A percentile compares a stretch with the other conserved stretches of the same genome.
phyloP scores from a whole-genome alignment of 495 filamentous ascomycete genomes.

The Penicillium robsamsonii region DNA sequence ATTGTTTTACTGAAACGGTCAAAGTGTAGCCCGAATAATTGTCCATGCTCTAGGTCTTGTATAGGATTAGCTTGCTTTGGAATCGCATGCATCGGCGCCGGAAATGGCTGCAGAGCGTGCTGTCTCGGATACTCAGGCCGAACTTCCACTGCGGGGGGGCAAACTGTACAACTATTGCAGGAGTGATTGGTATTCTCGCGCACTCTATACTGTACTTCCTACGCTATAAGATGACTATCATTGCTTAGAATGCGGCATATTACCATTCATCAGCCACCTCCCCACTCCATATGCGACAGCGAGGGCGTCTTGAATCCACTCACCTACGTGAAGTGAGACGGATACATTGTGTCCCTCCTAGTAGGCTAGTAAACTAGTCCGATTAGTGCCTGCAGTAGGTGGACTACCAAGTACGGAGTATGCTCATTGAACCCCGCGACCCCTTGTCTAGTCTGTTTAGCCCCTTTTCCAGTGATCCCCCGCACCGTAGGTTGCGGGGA shows the following conservation, averaged over 20 bases:
- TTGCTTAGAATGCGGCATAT: neutral
- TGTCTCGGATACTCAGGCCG: conserved; percentile 10
- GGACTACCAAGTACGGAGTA: neutral
- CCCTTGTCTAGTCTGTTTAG: neutral
- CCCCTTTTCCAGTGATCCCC: neutral
- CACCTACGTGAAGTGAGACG: neutral
- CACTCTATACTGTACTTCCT: neutral
- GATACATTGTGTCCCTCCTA: neutral
- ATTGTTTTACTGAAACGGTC: neutral
- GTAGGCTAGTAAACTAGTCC: neutral
- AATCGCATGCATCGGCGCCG: conserved; percentile 1
- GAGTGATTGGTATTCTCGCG: neutral
- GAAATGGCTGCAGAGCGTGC: conserved; percentile 9
- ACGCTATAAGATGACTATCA: neutral
- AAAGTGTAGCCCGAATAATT: neutral
- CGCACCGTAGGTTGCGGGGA: neutral
- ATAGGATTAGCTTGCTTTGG: neutral
- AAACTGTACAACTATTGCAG: neutral
- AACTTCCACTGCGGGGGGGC: conserved; percentile 6
- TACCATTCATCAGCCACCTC: neutral
- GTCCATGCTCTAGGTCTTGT: neutral
- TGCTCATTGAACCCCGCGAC: neutral
- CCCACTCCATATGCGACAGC: neutral
- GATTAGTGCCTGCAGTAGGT: neutral
- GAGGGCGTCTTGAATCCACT: neutral